phyloP scores from a whole-genome alignment of 495 filamentous ascomycete genomes.

The Annulohypoxylon stygium region DNA sequence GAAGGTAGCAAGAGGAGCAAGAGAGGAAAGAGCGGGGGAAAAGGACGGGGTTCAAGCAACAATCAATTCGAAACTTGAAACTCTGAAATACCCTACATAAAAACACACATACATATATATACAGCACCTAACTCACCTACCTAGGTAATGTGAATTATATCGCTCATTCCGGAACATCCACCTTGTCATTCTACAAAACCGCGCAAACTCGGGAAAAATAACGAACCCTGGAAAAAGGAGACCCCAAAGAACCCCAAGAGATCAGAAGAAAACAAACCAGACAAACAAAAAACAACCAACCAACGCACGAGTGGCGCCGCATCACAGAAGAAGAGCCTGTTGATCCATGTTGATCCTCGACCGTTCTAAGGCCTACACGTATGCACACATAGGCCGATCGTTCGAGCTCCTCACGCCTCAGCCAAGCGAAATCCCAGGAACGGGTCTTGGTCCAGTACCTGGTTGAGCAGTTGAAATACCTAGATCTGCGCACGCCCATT shows the following conservation, averaged over 20 bases:
- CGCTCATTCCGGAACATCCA: slow-evolving; percentile 41
- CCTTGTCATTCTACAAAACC: slow-evolving; percentile 27
- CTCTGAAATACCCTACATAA: slow-evolving; percentile 1
- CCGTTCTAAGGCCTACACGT: slow-evolving; percentile 43
- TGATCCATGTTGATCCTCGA: slow-evolving; percentile 37
- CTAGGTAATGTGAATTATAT: slow-evolving; percentile 28
- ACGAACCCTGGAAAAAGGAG: not conserved
- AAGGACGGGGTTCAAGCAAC: slow-evolving; percentile 20
- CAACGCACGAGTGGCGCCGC: slow-evolving; percentile 20
- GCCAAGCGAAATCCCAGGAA: slow-evolving; percentile 14
- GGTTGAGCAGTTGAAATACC: not conserved
- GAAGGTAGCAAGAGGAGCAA: slow-evolving; percentile 1
- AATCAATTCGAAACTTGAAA: slow-evolving; percentile 38
- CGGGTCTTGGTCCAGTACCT: slow-evolving; percentile 1
- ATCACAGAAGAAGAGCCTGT: slow-evolving; percentile 8
- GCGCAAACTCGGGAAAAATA: slow-evolving; percentile 16
- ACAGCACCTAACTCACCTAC: not conserved
- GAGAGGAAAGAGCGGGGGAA: slow-evolving; percentile 22
- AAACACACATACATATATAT: not conserved
- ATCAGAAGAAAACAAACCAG: not conserved
- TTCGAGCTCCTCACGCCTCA: slow-evolving; percentile 19
- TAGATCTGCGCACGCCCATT: not conserved
- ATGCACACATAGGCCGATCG: slow-evolving; percentile 41
- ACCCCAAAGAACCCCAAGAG: not conserved
- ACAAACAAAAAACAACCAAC: slow-evolving; percentile 8